Base-by-base conservation (phyloP, 192 early-diverging fungal species). In the Backusella sp. region DNA sequence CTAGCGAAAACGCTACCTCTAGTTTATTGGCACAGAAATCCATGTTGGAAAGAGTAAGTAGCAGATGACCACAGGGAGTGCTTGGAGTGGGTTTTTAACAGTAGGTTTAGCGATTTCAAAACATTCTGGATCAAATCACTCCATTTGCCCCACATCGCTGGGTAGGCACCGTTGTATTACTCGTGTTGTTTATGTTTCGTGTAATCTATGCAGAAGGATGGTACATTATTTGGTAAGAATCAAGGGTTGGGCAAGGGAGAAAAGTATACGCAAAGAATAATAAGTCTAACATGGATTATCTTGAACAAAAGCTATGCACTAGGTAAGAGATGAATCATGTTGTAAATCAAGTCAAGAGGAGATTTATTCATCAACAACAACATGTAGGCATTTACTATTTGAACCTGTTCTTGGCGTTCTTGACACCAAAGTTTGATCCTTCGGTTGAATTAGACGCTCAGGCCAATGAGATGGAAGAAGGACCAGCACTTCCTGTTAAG, bases 401-500 rank as follows among this genome's bases (percentile, higher is more conserved):
- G 56, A 97, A 98, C 79, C 80, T 97, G 62, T 97, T 98, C 81
- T 84, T 98, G 66, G 96, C 95, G 34, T 99, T 99, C 79, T 77
- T 99, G 72, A 93, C 95, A 80, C 98, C 98, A 62, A 99, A 98
- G 78, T 93, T 98, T 75, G 96, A 97, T 81, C 96, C 98, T 12
- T 93, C 95, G 9, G 74, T 94, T 67, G 94, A 91, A 59, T 80
- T 90, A 81, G 92, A 92, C 62, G 87, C 84, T 65, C 84, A 77
- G 36, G 90, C 88, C 17, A 88, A 86, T 21, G 89, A 90, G 9
- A 82, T 86, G 34, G 93, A 93, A 66, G 90, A 89, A 30, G 86
- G 86, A 5, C 86, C 88, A 5, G 74, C 91, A 35, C 82, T 99
- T 72, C 98, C 98, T 0, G 93, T 89, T 32, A 91, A 91, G 74